A percentile compares a stretch with the other conserved stretches of the same genome.
phyloP scores from a whole-genome alignment of 495 filamentous ascomycete species.

The Trichodelitschia bisporula region DNA sequence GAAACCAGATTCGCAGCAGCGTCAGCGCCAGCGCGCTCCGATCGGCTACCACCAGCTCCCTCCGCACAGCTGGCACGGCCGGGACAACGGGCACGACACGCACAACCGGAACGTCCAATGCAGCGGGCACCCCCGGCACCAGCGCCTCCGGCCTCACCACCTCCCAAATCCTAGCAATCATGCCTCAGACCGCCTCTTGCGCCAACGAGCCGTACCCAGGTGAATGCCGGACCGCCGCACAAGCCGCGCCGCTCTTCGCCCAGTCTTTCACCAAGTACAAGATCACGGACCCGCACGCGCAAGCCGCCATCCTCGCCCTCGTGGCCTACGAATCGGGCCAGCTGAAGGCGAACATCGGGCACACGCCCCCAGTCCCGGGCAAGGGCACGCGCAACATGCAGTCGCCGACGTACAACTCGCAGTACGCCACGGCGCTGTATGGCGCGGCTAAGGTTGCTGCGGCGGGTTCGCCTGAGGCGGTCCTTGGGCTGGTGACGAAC shows the following conservation, averaged over 20 bases:
- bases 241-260: constrained; percentile 32
- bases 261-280: constrained; percentile 29
- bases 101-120: too few relatives aligned
- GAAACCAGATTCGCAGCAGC: too few relatives aligned
- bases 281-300: constrained; percentile 17
- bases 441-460: constrained; percentile 4
- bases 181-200: constrained; percentile 24
- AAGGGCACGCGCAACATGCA: constrained; percentile 77
- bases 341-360: constrained; percentile 15
- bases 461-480: constrained; percentile 16
- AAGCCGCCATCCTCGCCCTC: constrained; percentile 14
- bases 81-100: too few relatives aligned
- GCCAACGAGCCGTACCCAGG: constrained; percentile 15
- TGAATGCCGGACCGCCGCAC: constrained; percentile 42
- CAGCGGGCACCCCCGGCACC: too few relatives aligned
- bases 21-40: too few relatives aligned
- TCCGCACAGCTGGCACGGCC: too few relatives aligned
- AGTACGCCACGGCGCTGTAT: constrained; percentile 25
- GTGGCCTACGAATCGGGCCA: constrained; percentile 36
- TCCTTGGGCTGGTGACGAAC: constrained; percentile 31
- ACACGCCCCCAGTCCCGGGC: constrained; percentile 26
- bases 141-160: too few relatives aligned
- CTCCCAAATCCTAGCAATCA: constrained; percentile 2
- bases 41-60: too few relatives aligned
- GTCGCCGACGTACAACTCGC: constrained; percentile 27